Conservation (phyloP, 2,329 filamentous ascomycete species). For the Geoglossum cookeanum region DNA sequence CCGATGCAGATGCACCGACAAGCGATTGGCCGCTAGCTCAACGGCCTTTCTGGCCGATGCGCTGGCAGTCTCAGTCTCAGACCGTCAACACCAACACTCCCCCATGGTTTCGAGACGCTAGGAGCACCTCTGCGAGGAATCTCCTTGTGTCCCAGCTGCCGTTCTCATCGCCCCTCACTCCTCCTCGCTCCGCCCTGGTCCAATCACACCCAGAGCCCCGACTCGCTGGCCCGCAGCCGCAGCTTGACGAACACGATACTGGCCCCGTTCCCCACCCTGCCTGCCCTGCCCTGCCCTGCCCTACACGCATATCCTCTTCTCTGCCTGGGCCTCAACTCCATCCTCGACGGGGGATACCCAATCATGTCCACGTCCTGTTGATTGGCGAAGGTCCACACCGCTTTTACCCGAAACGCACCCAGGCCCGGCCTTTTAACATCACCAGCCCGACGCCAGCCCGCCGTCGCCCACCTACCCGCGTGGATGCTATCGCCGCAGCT, state of each 20-base stretch:
- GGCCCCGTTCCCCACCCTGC: too few relatives aligned
- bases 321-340: not conserved
- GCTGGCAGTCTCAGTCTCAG: not conserved
- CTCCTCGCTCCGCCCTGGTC: not conserved
- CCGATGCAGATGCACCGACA: not conserved
- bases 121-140: not conserved
- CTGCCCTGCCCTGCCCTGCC: not conserved
- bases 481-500: not conserved
- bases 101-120: not conserved
- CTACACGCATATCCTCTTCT: not conserved
- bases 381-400: not conserved
- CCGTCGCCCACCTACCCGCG: not conserved
- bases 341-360: not conserved
- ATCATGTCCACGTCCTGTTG: not conserved
- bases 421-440: not conserved
- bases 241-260: not conserved
- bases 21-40: conserved; percentile 1
- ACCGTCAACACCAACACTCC: not conserved
- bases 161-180: not conserved
- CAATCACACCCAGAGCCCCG: not conserved
- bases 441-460: not conserved
- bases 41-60: not conserved
- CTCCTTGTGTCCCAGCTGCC: not conserved
- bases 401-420: not conserved
- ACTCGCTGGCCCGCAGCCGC: not conserved